phyloP scores from a whole-genome alignment of 768 basidiomycete genomes.

The Leucosporidium scottii region DNA sequence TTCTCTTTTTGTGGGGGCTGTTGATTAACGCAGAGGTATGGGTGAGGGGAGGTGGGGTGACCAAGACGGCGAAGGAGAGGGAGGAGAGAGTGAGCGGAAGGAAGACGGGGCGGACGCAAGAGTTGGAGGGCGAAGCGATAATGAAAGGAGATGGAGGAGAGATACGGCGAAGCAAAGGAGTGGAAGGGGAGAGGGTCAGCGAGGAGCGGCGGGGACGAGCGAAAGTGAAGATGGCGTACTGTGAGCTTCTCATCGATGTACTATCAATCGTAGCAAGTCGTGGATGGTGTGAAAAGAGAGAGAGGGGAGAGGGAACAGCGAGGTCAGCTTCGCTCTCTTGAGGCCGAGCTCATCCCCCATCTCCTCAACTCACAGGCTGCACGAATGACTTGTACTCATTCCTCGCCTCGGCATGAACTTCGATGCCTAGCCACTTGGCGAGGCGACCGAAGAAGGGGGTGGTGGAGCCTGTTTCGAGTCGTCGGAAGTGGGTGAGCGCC shows the following conservation, averaged over 20 bases:
- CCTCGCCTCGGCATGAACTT: conserved; percentile 37
- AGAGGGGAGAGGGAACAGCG: too few relatives aligned
- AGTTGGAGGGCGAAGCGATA: background rate
- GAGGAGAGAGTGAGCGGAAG: too few relatives aligned
- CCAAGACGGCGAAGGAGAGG: background rate
- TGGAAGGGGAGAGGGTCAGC: background rate
- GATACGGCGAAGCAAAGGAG: too few relatives aligned
- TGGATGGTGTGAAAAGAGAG: too few relatives aligned
- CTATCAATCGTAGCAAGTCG: conserved; percentile 2
- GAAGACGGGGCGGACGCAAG: too few relatives aligned
- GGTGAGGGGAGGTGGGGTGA: background rate
- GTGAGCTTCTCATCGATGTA: conserved; percentile 32
- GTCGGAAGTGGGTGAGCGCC: too few relatives aligned
- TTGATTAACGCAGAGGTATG: too few relatives aligned
- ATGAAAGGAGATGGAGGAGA: background rate
- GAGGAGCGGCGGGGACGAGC: background rate
- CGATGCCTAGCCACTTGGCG: conserved; percentile 35
- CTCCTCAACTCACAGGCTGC: conserved; percentile 14
- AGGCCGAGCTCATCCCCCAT: too few relatives aligned
- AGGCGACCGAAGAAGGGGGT: conserved; percentile 36
- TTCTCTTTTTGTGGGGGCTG: conserved; percentile 36
- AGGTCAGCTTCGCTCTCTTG: too few relatives aligned
- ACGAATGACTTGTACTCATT: conserved; percentile 37
- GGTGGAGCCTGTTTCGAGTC: conserved; percentile 18
- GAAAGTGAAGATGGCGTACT: background rate